Base-by-base conservation (phyloP, 1,139 yeast genomes). In the Kodamaea fungicola region DNA sequence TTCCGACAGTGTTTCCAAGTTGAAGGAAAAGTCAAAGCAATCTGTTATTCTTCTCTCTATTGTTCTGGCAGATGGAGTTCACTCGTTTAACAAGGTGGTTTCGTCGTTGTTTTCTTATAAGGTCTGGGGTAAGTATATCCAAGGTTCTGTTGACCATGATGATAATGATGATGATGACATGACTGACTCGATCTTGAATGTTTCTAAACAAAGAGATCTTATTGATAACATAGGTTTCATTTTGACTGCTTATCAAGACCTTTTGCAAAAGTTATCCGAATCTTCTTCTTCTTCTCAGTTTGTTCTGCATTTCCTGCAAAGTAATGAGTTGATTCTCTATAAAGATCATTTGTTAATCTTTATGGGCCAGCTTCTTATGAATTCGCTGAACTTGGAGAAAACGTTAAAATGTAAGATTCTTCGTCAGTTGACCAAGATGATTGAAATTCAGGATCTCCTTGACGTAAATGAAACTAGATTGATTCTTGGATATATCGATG, bases 291-390 rank as follows among this genome's bases (percentile, higher is more conserved):
- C 41, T 3, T 31, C 41, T 3, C 46, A 43, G 26, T 47, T 37
- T 31, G 36, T 42, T 9, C 42, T 36, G 5, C 47, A 44, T n/a
- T 48, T 49, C 29, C 24, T 40, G 12, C 31, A 41, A 8, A 43
- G 32, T 12, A 39, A 42, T 38, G 62, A 68, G 10, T 52, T 82
- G 39, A 42, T 57, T 9, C 46, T 54, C 1, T 74, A 64, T 54
- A 84, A 85, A 50, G 95, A 88, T 49, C 78, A 78, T 34, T 62
- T 89, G 12, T 62, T 87, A 30, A 76, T 81, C 38, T 67, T 82
- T 35, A 59, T 86, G 46, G 78, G 88, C 9, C 83, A 78, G 53
- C 68, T 86, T 3, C 67, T 89, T 37, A 78, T 82, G 57, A 73
- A 83, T 0, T 71, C 87, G 0, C 79, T 95, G 0, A 70, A 70